Percentiles rank a stretch among this genome's conserved stretches.
phyloP scores from a whole-genome alignment of 2,329 filamentous ascomycete genomes.

The Calonectria montana region DNA sequence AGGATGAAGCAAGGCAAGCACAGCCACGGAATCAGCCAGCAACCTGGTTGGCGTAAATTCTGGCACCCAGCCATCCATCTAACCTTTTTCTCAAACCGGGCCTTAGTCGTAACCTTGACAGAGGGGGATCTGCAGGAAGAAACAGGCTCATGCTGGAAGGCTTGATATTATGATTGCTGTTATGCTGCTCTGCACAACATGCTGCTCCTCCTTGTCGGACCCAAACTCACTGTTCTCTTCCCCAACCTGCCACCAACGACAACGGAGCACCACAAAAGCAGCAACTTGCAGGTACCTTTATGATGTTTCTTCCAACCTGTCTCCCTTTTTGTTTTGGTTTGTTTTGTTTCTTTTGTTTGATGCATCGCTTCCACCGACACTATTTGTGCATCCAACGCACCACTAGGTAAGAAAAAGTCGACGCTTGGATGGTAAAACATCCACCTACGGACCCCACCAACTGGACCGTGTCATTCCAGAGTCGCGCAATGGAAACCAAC shows the following conservation, averaged over 20 bases:
- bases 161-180: conserved; percentile 9
- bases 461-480: neutral
- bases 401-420: neutral
- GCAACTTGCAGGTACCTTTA: neutral
- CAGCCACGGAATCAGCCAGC: neutral
- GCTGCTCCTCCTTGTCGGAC: conserved; percentile 1
- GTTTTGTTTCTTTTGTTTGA: neutral
- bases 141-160: conserved; percentile 10
- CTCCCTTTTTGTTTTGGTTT: neutral
- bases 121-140: conserved; percentile 6
- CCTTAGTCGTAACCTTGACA: neutral
- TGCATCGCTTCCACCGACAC: conserved; percentile 10
- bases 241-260: neutral
- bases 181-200: conserved; percentile 2
- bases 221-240: neutral
- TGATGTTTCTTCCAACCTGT: neutral
- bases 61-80: neutral
- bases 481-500: conserved; percentile 6
- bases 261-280: neutral
- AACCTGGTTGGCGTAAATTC: conserved; percentile 10
- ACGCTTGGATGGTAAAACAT: conserved; percentile 16
- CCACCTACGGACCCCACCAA: conserved; percentile 3
- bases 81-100: neutral
- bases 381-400: neutral
- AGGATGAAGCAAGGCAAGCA: neutral